Evolutionary conservation across 2,329 filamentous ascomycete genomes (phyloP).

Genomic region (Akanthomyces uredinophilus): DNA sequence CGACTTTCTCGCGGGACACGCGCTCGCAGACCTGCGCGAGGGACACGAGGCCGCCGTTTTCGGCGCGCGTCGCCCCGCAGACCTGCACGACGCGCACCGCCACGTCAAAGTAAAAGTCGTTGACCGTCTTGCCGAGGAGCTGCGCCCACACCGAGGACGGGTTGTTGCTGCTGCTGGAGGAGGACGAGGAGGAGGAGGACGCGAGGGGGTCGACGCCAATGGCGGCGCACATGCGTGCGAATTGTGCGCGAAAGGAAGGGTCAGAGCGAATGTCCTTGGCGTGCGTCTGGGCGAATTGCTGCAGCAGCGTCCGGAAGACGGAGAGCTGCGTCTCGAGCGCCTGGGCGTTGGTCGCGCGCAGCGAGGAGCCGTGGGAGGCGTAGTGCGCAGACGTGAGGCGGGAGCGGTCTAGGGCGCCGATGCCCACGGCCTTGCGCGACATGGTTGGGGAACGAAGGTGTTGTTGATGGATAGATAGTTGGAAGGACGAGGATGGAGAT

Average conservation of each 20-base stretch:
- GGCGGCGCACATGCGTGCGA: conserved; percentile 95
- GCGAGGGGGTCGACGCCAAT: conserved; percentile 95
- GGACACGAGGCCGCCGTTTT: conserved; percentile 90
- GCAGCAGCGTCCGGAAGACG: conserved; percentile 90
- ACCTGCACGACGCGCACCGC: conserved; percentile 94
- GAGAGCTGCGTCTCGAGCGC: conserved; percentile 89
- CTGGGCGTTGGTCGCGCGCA: conserved; percentile 78
- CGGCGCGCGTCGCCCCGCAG: conserved; percentile 75
- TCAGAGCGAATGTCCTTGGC: conserved; percentile 94
- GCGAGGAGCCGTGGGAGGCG: conserved; percentile 78
- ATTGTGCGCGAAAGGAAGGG: conserved; percentile 90
- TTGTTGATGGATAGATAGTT: not conserved
- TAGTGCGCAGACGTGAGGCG: conserved; percentile 84
- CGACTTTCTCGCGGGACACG: conserved; percentile 59
- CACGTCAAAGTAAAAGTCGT: conserved; percentile 98
- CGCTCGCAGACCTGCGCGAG: conserved; percentile 74
- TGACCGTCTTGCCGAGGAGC: conserved; percentile 83
- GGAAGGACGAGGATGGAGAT: not conserved
- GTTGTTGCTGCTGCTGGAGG: conserved; percentile 31
- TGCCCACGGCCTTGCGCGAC: conserved; percentile 72
- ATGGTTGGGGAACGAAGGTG: not conserved
- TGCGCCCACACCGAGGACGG: conserved; percentile 79
- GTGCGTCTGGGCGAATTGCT: conserved; percentile 93
- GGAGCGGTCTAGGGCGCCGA: conserved; percentile 83
- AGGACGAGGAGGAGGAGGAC: conserved; percentile 33